These are phyloP conservation scores for Ceratocystiopsis minuta DNA, from an alignment of 2,329 filamentous ascomycete genomes.

Conservation along the genomic window DNA sequence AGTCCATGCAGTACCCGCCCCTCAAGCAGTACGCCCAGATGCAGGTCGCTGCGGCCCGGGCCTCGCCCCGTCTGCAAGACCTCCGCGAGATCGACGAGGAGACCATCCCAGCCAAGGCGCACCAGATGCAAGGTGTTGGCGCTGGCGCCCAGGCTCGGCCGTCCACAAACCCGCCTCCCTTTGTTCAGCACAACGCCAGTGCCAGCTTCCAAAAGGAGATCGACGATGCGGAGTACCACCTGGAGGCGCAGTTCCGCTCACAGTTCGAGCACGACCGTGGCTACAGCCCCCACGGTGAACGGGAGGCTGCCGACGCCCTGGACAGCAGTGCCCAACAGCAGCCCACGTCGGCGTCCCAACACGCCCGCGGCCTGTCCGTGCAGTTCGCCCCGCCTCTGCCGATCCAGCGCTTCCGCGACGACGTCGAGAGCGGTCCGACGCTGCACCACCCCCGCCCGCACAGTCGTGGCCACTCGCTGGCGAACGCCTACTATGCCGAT, in stretches of 20 bases:
- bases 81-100: constrained; percentile 60
- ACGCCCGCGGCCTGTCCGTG: constrained; percentile 22
- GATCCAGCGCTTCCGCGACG: constrained; percentile 33
- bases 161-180: constrained; percentile 4
- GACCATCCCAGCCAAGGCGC: constrained; percentile 28
- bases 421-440: constrained; percentile 34
- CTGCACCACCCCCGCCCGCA: constrained; percentile 60
- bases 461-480: constrained; percentile 52
- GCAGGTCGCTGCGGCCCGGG: constrained; percentile 30
- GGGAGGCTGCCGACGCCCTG: constrained; percentile 14
- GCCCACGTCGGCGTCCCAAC: constrained; percentile 2
- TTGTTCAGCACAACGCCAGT: constrained; percentile 50
- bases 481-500: constrained; percentile 46
- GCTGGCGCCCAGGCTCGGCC: too few species aligned
- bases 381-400: constrained; percentile 23
- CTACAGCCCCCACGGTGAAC: constrained; percentile 45
- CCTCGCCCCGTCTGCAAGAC: constrained; percentile 49
- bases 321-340: neutral
- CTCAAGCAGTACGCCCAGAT: constrained; percentile 39
- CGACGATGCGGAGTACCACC: constrained; percentile 68
- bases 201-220: constrained; percentile 68
- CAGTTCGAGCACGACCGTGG: constrained; percentile 59
- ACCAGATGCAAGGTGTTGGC: too few species aligned
- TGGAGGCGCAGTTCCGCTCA: constrained; percentile 62
- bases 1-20: constrained; percentile 36